Evolutionary conservation across 2,329 filamentous ascomycete genomes (phyloP).

Genomic region (Colletotrichum siamense): DNA sequence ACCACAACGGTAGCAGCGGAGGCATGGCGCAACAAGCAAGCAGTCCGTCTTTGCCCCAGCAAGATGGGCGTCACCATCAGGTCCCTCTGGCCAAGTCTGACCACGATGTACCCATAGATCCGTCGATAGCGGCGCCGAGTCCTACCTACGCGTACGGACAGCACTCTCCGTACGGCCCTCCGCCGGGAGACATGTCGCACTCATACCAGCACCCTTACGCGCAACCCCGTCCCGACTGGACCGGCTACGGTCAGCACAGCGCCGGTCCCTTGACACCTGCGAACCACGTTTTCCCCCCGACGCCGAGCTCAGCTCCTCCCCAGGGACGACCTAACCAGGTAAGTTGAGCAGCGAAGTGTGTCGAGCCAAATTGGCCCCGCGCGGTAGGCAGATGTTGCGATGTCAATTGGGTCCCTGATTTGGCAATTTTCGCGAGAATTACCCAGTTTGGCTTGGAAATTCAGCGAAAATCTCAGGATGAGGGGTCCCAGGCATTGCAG

Average conservation of each 20-base stretch:
- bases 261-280: conserved; percentile 54
- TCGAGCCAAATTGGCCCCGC: not conserved
- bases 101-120: conserved; percentile 98
- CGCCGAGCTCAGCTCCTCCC: conserved; percentile 59
- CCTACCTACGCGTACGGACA: conserved; percentile 84
- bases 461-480: not conserved
- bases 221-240: conserved; percentile 79
- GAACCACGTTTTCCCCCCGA: conserved; percentile 60
- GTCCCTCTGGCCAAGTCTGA: conserved; percentile 87
- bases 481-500: not conserved
- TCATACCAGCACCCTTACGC: conserved; percentile 72
- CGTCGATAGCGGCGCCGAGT: conserved; percentile 91
- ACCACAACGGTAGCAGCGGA: conserved; percentile 76
- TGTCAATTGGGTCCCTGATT: not conserved
- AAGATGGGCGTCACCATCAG: conserved; percentile 82
- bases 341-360: conserved; percentile 37
- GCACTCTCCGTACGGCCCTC: conserved; percentile 87
- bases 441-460: not conserved
- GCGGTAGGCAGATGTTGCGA: not conserved
- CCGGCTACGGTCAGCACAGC: conserved; percentile 64
- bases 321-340: conserved; percentile 66
- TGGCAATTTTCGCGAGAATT: not conserved
- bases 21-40: conserved; percentile 96
- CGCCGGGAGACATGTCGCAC: conserved; percentile 86
- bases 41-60: conserved; percentile 94